A percentile compares a stretch with the other conserved stretches of the same genome.
Evolutionary conservation across 1,139 yeast genomes (phyloP).

Genomic region (Kluyveromyces marxianus): DNA sequence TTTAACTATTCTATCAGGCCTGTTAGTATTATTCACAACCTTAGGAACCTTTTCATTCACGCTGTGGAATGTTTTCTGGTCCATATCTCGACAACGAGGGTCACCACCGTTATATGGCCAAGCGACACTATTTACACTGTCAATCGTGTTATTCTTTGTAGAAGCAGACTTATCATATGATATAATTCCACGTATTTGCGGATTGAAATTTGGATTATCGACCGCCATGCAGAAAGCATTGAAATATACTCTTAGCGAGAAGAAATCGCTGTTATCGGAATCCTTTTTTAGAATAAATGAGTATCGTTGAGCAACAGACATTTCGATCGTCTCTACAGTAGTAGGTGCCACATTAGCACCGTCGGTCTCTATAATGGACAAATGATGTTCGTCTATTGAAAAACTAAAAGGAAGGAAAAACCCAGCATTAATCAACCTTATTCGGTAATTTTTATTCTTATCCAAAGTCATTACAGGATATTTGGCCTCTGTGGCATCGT

Average conservation of each 20-base stretch:
- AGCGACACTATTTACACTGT: slow-evolving; percentile 10
- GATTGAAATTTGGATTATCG: slow-evolving; percentile 30
- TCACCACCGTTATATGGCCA: slow-evolving; percentile 31
- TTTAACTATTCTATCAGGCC: slow-evolving; percentile 19
- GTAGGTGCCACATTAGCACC: slow-evolving; percentile 59
- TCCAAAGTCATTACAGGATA: slow-evolving; percentile 35
- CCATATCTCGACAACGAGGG: slow-evolving; percentile 30
- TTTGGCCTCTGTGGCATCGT: slow-evolving; percentile 11
- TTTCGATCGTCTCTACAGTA: slow-evolving; percentile 46
- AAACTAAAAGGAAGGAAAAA: slow-evolving; percentile 48
- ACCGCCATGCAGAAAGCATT: slow-evolving; percentile 34
- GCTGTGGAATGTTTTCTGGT: slow-evolving; percentile 29
- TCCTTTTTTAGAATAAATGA: slow-evolving; percentile 47
- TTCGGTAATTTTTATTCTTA: slow-evolving; percentile 42
- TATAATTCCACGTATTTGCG: slow-evolving; percentile 33
- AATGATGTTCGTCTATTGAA: slow-evolving; percentile 46
- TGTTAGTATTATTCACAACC: slow-evolving; percentile 17
- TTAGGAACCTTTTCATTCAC: slow-evolving; percentile 18
- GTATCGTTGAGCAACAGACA: slow-evolving; percentile 74
- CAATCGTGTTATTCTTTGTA: slow-evolving; percentile 8
- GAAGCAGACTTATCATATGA: slow-evolving; percentile 24
- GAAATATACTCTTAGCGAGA: slow-evolving; percentile 34
- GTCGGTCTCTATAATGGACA: slow-evolving; percentile 59
- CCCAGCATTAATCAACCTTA: slow-evolving; percentile 48
- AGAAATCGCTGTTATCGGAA: slow-evolving; percentile 16